phyloP scores from a whole-genome alignment of 352 stramenopile genomes.

The Pythium pyrilobum region DNA sequence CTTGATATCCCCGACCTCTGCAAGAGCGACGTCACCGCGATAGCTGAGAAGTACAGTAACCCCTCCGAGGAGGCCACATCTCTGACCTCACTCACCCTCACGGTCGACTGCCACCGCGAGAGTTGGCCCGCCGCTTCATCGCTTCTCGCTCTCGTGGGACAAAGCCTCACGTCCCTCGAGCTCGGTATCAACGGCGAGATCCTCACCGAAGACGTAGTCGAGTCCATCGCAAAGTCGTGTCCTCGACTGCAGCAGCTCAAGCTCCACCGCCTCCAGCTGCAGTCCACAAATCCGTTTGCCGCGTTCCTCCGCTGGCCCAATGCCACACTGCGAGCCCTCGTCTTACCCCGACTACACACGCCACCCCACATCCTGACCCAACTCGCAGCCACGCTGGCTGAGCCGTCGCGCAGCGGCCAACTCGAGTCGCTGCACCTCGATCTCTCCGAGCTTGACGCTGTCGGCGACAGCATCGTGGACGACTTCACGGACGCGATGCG shows the following conservation, averaged over 20 bases:
- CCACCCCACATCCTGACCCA: background rate
- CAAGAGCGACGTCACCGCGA: background rate
- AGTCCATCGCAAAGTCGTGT: background rate
- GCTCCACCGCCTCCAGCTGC: background rate
- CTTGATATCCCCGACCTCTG: slow-evolving; percentile 7
- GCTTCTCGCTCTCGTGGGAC: slow-evolving; percentile 1
- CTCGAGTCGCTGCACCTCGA: slow-evolving; percentile 8
- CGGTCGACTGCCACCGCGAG: slow-evolving; percentile 3
- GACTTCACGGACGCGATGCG: background rate
- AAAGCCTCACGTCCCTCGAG: background rate
- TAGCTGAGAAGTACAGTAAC: background rate
- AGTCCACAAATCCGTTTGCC: slow-evolving; percentile 3
- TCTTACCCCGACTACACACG: background rate
- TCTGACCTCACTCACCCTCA: background rate
- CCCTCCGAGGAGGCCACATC: background rate
- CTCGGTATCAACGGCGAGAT: slow-evolving; percentile 3
- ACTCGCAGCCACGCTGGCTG: background rate
- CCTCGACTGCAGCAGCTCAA: background rate
- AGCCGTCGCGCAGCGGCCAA: background rate
- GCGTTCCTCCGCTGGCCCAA: background rate
- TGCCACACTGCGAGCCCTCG: background rate
- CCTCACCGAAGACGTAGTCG: background rate
- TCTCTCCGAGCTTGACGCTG: slow-evolving; percentile 1
- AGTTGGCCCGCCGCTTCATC: background rate
- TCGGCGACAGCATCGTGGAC: background rate